Evolutionary conservation across 1,284 basidiomycete genomes (phyloP).

Genomic region (Malassezia vespertilionis): DNA sequence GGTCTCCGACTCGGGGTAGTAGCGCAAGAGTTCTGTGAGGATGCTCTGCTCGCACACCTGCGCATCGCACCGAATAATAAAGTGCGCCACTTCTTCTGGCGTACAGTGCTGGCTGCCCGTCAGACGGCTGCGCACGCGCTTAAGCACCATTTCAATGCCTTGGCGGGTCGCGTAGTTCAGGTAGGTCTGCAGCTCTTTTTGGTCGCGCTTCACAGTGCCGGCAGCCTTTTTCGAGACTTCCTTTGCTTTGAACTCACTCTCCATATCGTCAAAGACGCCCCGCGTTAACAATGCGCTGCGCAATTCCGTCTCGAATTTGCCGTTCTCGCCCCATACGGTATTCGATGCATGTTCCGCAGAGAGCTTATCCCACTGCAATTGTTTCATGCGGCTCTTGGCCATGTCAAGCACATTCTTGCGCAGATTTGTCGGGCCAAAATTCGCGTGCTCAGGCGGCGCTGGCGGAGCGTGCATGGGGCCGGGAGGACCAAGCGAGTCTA

Average conservation of each 20-base stretch:
- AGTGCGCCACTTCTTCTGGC: constrained; percentile 45
- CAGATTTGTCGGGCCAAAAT: constrained; percentile 51
- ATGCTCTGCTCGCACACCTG: constrained; percentile 44
- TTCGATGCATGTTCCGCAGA: constrained; percentile 44
- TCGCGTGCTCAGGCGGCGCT: constrained; percentile 21
- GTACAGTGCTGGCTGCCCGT: constrained; percentile 38
- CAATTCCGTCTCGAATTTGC: constrained; percentile 26
- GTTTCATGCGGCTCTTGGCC: constrained; percentile 86
- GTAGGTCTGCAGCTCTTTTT: constrained; percentile 47
- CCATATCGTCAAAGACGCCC: constrained; percentile 90
- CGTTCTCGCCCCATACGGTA: constrained; percentile 40
- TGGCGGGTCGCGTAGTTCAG: constrained; percentile 32
- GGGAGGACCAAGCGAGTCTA: constrained; percentile 24
- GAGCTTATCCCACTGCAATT: constrained; percentile 91
- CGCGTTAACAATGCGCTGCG: constrained; percentile 25
- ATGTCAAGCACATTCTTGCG: constrained; percentile 75
- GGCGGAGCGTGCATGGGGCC: constrained; percentile 42
- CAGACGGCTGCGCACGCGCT: constrained; percentile 19
- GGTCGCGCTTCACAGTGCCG: constrained; percentile 47
- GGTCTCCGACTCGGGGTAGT: constrained; percentile 46
- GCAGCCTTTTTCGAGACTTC: constrained; percentile 56
- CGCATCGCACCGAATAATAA: constrained; percentile 44
- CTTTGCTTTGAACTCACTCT: constrained; percentile 95
- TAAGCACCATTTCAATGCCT: constrained; percentile 35
- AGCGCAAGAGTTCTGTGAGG: constrained; percentile 40